Conservation (phyloP, 2,329 filamentous ascomycete species). For the Graphilbum sp. region DNA sequence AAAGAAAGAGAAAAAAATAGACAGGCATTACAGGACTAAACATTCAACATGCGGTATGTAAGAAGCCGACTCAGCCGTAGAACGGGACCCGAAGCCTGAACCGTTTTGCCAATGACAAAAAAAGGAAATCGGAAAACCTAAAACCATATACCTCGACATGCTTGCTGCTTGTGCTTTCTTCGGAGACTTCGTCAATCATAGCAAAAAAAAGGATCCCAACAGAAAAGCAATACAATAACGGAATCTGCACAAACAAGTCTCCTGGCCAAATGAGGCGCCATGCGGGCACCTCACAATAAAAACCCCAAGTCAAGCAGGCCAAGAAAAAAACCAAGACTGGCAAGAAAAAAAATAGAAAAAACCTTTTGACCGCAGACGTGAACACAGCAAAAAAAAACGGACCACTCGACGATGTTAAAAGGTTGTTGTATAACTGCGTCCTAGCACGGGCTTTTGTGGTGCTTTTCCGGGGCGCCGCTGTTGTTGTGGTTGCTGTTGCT, state of each 20-base stretch:
- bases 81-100: no score
- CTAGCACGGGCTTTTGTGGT: conserved; percentile 20
- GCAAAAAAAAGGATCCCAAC: conserved; percentile 1
- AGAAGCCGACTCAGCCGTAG: no score
- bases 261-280: no score
- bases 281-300: no score
- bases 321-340: neutral
- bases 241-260: neutral
- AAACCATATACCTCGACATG: conserved; percentile 1
- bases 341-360: no score
- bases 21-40: no score
- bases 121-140: neutral
- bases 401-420: no score
- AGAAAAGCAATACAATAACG: neutral
- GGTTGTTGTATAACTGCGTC: conserved; percentile 20
- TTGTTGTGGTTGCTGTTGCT: conserved; percentile 17
- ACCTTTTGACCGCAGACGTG: neutral
- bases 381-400: neutral
- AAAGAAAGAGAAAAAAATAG: neutral
- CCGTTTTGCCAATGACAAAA: no score
- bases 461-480: neutral
- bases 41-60: neutral
- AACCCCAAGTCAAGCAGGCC: no score
- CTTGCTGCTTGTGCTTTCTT: conserved; percentile 7
- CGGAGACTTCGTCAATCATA: conserved; percentile 11